Conservation (phyloP, 345 rosid species). For the Camelina hispida region DNA sequence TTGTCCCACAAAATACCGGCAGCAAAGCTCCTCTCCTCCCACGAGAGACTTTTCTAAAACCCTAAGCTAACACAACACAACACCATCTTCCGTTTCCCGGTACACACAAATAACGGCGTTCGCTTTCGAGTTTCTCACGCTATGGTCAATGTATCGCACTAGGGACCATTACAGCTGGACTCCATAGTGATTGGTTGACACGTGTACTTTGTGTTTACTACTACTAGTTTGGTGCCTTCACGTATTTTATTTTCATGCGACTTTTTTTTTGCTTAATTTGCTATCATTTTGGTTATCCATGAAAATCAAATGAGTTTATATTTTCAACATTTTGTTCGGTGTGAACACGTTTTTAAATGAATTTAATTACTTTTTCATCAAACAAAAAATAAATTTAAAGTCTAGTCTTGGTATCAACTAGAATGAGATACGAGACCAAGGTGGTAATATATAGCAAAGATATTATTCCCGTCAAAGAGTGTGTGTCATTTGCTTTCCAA, state of each 20-base stretch:
- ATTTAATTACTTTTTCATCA: background rate
- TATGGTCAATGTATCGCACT: slow-evolving; percentile 40
- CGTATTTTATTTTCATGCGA: slow-evolving; percentile 44
- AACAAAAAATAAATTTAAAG: background rate
- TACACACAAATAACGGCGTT: slow-evolving; percentile 48
- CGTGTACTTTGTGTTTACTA: slow-evolving; percentile 50
- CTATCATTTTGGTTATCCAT: slow-evolving; percentile 32
- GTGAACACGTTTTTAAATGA: background rate
- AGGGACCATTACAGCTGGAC: slow-evolving; percentile 57
- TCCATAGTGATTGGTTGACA: slow-evolving; percentile 50
- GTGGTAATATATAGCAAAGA: slow-evolving; percentile 39
- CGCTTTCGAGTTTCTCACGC: slow-evolving; percentile 31
- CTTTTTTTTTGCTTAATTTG: slow-evolving; percentile 34
- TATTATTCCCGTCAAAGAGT: slow-evolving; percentile 42
- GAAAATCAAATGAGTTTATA: slow-evolving; percentile 34
- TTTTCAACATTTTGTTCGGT: slow-evolving; percentile 30
- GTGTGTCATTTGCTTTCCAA: slow-evolving; percentile 25
- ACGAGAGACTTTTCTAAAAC: slow-evolving; percentile 25
- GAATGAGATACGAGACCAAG: slow-evolving; percentile 40
- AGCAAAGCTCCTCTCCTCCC: slow-evolving; percentile 20
- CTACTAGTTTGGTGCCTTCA: slow-evolving; percentile 62
- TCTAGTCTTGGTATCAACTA: slow-evolving; percentile 16
- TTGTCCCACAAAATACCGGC: slow-evolving; percentile 59
- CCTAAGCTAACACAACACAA: slow-evolving; percentile 26
- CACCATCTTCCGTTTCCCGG: slow-evolving; percentile 43